These are phyloP conservation scores for Yamadazyma endophytica DNA, from an alignment of 805 yeast genomes.

Conservation along the genomic window DNA sequence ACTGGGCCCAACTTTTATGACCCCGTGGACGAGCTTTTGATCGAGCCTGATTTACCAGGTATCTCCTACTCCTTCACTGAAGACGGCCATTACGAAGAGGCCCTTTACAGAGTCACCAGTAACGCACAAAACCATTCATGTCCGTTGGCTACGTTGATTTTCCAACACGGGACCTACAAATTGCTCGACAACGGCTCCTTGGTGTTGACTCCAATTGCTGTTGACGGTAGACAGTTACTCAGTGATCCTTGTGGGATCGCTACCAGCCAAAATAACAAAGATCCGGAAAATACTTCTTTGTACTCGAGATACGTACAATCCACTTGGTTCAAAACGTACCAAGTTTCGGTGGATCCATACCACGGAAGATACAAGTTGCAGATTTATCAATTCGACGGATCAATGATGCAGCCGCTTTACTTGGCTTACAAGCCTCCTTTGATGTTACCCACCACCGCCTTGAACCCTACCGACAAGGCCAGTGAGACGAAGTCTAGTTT, in stretches of 20 bases:
- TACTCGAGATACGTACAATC: slow-evolving; percentile 73
- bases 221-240: slow-evolving; percentile 89
- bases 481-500: slow-evolving; percentile 30
- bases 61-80: slow-evolving; percentile 87
- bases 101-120: slow-evolving; percentile 72
- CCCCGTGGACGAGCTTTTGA: slow-evolving; percentile 89
- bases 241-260: slow-evolving; percentile 79
- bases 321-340: slow-evolving; percentile 54
- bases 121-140: slow-evolving; percentile 75
- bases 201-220: slow-evolving; percentile 65
- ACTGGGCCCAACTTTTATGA: slow-evolving; percentile 97
- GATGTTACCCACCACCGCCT: slow-evolving; percentile 90
- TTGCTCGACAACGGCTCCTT: slow-evolving; percentile 63
- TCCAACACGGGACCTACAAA: slow-evolving; percentile 84
- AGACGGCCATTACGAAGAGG: slow-evolving; percentile 91
- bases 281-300: slow-evolving; percentile 33
- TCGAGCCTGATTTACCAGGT: slow-evolving; percentile 96
- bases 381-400: slow-evolving; percentile 73
- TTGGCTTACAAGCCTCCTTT: slow-evolving; percentile 90
- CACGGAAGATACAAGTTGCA: slow-evolving; percentile 79
- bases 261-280: slow-evolving; percentile 6
- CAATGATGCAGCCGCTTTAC: slow-evolving; percentile 80
- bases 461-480: slow-evolving; percentile 72
- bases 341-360: slow-evolving; percentile 66
- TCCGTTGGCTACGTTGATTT: slow-evolving; percentile 76